Evolutionary conservation across 176 grass and related monocot species (phyloP), one percentile per base, ranked within the genome.

Genomic region (Miscanthus lutarioriparius): DNA sequence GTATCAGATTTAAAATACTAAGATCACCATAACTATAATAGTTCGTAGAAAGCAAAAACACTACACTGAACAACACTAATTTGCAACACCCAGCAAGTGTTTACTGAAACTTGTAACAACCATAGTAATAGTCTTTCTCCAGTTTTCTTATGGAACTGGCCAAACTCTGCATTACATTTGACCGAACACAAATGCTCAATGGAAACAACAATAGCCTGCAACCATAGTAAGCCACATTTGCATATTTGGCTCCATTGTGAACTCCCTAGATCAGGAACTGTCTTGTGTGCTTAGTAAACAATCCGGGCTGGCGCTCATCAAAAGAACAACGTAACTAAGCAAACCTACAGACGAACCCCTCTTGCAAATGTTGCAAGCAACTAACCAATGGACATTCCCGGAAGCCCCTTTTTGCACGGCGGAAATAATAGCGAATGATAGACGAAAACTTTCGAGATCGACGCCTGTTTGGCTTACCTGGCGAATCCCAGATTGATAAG

Each of bases 401-500:
- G 10, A 47, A 47, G 66, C 41, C 28, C 5, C 2, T 2, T 77
- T 77, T 61, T 25, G 75, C 53, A 26, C 22, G 1, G 74, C 2
- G 54, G 11, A 26, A 26, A 27, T 77, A 4, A 63, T 35, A 81
- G 19, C 72, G 28, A 64, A 48, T 20, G 80, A 80, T 2, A 5
- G 12, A 80, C 41, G 27, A 74, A 84, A 58, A 80, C 1, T 61
- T 79, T 10, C 54, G 54, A 58, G n/a, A 10, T 74, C n/a, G 1
- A 80, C 0, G 27, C 28, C 76, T 63, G 23, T 69, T 32, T 15
- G 38, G 43, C 56, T 70, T 73, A 90, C 88, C 88, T 67, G 74
- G 79, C 61, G 58, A 90, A 90, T 17, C 79, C 83, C 72, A 89
- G 33, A 82, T 82, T 86, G 26, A 89, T 53, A 64, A 89, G 78